Conservation (phyloP, 176 grass and related monocot species). For the Avena sativa region DNA sequence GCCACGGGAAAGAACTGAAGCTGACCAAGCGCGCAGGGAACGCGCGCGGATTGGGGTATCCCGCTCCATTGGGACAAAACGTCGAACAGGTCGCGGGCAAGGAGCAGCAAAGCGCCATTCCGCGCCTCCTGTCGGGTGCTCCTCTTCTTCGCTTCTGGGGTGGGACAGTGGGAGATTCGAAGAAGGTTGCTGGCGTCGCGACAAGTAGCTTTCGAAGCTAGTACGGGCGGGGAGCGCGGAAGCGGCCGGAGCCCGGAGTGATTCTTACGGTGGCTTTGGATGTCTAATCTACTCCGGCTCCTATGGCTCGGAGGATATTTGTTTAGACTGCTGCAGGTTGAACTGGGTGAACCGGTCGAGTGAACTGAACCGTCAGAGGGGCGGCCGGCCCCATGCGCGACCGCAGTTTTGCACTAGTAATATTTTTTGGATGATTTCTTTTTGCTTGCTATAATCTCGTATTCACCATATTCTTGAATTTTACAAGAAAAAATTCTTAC, state of each 20-base stretch:
- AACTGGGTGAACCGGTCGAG: background rate
- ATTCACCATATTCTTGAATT: background rate
- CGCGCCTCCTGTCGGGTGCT: no score
- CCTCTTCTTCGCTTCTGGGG: background rate
- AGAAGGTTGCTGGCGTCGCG: background rate
- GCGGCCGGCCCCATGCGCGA: background rate
- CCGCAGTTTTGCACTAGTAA: background rate
- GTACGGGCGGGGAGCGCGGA: background rate
- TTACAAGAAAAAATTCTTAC: background rate
- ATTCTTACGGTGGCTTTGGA: slow-evolving; percentile 2
- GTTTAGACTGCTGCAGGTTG: background rate
- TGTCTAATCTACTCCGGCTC: slow-evolving; percentile 24
- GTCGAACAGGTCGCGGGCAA: slow-evolving; percentile 70
- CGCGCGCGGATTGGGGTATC: background rate
- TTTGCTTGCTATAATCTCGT: background rate
- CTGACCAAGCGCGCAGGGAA: background rate
- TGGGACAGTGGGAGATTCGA: background rate
- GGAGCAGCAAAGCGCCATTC: slow-evolving; percentile 44
- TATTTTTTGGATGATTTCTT: background rate
- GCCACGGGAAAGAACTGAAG: background rate
- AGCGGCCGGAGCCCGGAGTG: background rate
- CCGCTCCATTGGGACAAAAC: slow-evolving; percentile 45
- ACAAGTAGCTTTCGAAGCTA: background rate
- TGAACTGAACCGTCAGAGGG: background rate
- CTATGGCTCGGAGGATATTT: background rate